These are phyloP conservation scores for Schwanniomyces pseudopolymorphus DNA, from an alignment of 805 yeast genomes.

Conservation along the genomic window DNA sequence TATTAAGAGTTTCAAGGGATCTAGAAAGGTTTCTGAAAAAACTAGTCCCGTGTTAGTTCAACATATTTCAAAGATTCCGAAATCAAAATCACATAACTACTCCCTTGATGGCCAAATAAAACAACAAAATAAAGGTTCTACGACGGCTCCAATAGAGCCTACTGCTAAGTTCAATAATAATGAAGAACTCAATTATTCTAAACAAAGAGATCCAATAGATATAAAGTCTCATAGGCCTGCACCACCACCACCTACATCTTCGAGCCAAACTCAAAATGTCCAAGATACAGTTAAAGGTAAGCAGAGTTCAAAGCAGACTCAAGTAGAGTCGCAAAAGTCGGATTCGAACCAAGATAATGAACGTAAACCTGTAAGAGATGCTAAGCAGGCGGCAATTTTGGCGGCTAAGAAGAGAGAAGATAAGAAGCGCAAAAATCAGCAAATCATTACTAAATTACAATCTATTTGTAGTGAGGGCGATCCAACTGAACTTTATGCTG, in stretches of 20 bases:
- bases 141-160: slow-evolving; percentile 39
- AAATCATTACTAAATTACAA: slow-evolving; percentile 66
- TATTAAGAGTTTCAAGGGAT: slow-evolving; percentile 26
- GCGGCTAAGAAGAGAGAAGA: slow-evolving; percentile 76
- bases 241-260: slow-evolving; percentile 38
- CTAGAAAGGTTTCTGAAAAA: slow-evolving; percentile 21
- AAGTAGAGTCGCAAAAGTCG: slow-evolving; percentile 9
- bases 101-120: slow-evolving; percentile 32
- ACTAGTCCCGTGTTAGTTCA: slow-evolving; percentile 13
- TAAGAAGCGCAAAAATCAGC: slow-evolving; percentile 67
- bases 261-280: neutral
- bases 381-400: slow-evolving; percentile 53
- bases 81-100: slow-evolving; percentile 41
- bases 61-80: slow-evolving; percentile 27
- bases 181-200: slow-evolving; percentile 11
- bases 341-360: slow-evolving; percentile 18
- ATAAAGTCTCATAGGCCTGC: slow-evolving; percentile 38
- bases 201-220: slow-evolving; percentile 23
- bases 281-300: neutral
- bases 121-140: slow-evolving; percentile 20
- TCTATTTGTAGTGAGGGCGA: slow-evolving; percentile 84
- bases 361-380: slow-evolving; percentile 43
- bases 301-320: slow-evolving; percentile 6
- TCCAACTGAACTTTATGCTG: slow-evolving; percentile 68
- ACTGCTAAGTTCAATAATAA: slow-evolving; percentile 26